Conservation (phyloP, 495 filamentous ascomycete species). For the Rostrohypoxylon terebratum region DNA sequence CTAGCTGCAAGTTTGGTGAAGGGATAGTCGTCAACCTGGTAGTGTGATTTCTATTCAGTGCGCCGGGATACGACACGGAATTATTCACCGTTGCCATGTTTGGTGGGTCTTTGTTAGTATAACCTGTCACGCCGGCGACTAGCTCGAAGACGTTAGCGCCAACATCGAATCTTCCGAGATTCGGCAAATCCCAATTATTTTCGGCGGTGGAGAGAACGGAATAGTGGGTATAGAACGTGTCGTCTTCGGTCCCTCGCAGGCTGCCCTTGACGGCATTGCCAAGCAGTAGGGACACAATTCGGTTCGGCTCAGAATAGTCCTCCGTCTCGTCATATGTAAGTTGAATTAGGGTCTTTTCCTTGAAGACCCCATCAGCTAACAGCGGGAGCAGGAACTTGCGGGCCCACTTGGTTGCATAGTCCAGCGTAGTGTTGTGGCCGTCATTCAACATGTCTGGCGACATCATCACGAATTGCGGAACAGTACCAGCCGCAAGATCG, state of each 20-base stretch:
- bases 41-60: slow-evolving; percentile 56
- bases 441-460: slow-evolving; percentile 80
- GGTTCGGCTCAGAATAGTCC: slow-evolving; percentile 67
- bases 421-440: slow-evolving; percentile 73
- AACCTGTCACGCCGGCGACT: slow-evolving; percentile 69
- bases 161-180: slow-evolving; percentile 76
- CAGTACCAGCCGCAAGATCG: slow-evolving; percentile 64
- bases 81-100: slow-evolving; percentile 71
- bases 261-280: slow-evolving; percentile 70
- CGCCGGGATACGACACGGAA: slow-evolving; percentile 71
- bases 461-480: slow-evolving; percentile 74
- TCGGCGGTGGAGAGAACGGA: slow-evolving; percentile 72
- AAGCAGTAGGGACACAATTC: slow-evolving; percentile 70
- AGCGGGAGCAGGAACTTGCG: slow-evolving; percentile 68
- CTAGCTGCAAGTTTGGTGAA: slow-evolving; percentile 57
- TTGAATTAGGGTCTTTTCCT: slow-evolving; percentile 70
- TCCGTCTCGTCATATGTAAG: slow-evolving; percentile 76
- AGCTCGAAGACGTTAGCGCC: slow-evolving; percentile 75
- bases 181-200: slow-evolving; percentile 75
- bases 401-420: slow-evolving; percentile 69
- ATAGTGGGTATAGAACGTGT: slow-evolving; percentile 80
- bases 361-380: slow-evolving; percentile 68
- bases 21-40: slow-evolving; percentile 51
- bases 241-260: slow-evolving; percentile 68
- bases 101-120: slow-evolving; percentile 66